phyloP scores from a whole-genome alignment of 805 yeast species.

The Candida succiphila region DNA sequence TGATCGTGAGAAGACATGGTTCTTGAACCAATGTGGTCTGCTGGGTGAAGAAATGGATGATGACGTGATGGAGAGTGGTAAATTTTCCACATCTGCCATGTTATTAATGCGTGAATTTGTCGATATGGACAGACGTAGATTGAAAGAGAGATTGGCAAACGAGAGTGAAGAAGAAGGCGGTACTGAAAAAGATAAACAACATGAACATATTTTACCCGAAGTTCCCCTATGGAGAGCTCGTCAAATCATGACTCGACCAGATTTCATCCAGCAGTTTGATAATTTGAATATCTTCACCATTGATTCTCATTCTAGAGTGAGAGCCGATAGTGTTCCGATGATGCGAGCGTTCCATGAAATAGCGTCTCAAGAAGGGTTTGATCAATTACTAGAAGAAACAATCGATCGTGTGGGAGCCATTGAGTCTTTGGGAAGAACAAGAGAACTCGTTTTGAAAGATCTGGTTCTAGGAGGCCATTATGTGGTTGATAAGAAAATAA shows the following conservation, averaged over 20 bases:
- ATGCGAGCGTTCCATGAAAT: conserved; percentile 84
- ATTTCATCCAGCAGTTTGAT: conserved; percentile 67
- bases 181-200: conserved; percentile 2
- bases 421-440: conserved; percentile 67
- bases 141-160: conserved; percentile 12
- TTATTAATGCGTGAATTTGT: conserved; percentile 60
- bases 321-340: conserved; percentile 82
- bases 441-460: conserved; percentile 68
- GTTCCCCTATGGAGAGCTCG: conserved; percentile 78
- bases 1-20: conserved; percentile 80
- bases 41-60: conserved; percentile 78
- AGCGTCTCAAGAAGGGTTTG: conserved; percentile 60
- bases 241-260: conserved; percentile 79
- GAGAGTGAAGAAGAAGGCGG: conserved; percentile 7
- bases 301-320: conserved; percentile 60
- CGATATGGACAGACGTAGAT: conserved; percentile 43
- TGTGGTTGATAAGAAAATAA: conserved; percentile 16
- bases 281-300: conserved; percentile 71
- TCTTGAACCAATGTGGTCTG: conserved; percentile 71
- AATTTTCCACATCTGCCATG: conserved; percentile 69
- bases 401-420: conserved; percentile 62
- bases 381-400: conserved; percentile 54
- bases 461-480: conserved; percentile 43
- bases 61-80: conserved; percentile 80
- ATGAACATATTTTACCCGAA: conserved; percentile 53